Evolutionary conservation across 768 basidiomycete species (phyloP), one percentile per base, ranked within the genome.

Genomic region (Mycena leptocephala): DNA sequence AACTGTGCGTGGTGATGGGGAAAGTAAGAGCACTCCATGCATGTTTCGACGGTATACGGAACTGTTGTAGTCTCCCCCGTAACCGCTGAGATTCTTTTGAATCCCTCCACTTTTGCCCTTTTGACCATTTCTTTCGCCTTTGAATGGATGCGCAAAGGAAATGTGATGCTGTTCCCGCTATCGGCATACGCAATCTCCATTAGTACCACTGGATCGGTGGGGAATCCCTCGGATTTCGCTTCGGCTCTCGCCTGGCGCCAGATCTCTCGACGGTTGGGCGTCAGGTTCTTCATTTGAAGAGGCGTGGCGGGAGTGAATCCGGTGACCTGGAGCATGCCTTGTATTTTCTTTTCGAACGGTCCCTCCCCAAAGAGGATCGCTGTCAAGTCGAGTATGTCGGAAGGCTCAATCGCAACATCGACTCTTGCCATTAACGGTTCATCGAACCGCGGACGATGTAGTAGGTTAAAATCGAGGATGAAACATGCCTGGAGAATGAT

Each of bases 281-380:
- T n/a, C n/a, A n/a, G n/a, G n/a, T n/a, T n/a, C n/a, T n/a, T n/a
- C n/a, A n/a, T n/a, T n/a, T n/a, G n/a, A n/a, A n/a, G n/a, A n/a
- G n/a, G n/a, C n/a, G n/a, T n/a, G n/a, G n/a, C n/a, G n/a, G n/a
- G n/a, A n/a, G 35, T 37, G 32, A 63, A 43, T 43, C 24, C n/a
- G 24, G 41, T 63, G 39, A 63, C 14, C n/a, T 63, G 62, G 62
- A 63, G 62, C 62, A 63, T 63, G n/a, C 62, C 62, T 22, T 63
- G 62, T 43, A 63, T 3, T 14, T 63, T 63, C 61, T 41, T 37
- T 39, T 41, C 43, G 39, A 18, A 37, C 39, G n/a, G 39, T 24
- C 62, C 62, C 9, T 41, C n/a, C 43, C 62, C 62, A n/a, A 63
- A 37, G 8, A 63, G 39, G 43, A 63, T 63, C 28, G 41, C 62